These are phyloP conservation scores for Saprolegnia parasitica DNA, from an alignment of 352 stramenopile genomes.

Conservation along the genomic window DNA sequence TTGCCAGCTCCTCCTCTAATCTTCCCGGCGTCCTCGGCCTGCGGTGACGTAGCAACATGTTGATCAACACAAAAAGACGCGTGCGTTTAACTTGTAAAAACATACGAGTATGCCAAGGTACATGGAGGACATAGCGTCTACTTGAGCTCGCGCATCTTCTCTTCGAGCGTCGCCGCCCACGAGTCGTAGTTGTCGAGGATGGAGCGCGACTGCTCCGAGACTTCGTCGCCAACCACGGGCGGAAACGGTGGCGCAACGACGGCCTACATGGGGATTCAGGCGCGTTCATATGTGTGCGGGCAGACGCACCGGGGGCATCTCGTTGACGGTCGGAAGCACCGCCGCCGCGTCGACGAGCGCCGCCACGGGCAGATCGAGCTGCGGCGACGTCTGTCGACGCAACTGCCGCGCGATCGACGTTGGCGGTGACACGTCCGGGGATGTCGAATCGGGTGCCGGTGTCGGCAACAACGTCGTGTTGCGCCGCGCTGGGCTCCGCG, in stretches of 20 bases:
- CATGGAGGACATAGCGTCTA: constrained; percentile 16
- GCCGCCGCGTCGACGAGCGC: background rate
- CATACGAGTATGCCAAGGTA: background rate
- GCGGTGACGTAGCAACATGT: no score
- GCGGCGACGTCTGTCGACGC: constrained; percentile 13
- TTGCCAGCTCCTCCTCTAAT: no score
- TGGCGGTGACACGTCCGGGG: background rate
- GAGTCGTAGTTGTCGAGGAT: constrained; percentile 54
- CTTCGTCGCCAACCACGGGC: background rate
- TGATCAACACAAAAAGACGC: constrained; percentile 6
- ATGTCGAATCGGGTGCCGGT: background rate
- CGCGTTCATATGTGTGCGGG: no score
- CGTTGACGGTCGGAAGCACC: background rate
- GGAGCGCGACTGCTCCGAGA: constrained; percentile 31
- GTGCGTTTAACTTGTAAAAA: constrained; percentile 21
- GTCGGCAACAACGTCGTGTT: background rate
- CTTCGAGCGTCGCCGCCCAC: constrained; percentile 47
- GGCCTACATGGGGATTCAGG: background rate
- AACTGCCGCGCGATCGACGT: constrained; percentile 4
- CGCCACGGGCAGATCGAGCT: background rate
- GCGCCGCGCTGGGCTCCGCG: background rate
- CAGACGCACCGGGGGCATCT: background rate
- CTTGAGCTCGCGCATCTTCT: constrained; percentile 44
- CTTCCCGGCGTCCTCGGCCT: no score
- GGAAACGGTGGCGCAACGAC: background rate